These are phyloP conservation scores for Zymoseptoria crescenta DNA, from an alignment of 2,329 filamentous ascomycete genomes.

Conservation along the genomic window DNA sequence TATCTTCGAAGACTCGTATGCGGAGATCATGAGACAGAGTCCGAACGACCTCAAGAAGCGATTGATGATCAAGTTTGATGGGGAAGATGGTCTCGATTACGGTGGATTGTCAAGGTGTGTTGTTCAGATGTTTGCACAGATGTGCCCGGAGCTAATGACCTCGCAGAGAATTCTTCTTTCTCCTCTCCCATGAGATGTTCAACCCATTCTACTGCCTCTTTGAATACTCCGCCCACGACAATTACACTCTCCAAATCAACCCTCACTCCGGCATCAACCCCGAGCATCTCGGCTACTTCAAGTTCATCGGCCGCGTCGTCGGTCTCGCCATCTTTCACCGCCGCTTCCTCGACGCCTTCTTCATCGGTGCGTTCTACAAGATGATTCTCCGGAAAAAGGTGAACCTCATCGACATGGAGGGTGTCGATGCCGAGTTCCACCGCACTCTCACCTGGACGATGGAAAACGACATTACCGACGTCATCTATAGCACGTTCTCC, in stretches of 20 bases:
- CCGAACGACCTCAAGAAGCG: slow-evolving; percentile 95
- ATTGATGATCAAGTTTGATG: slow-evolving; percentile 99
- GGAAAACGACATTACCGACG: slow-evolving; percentile 94
- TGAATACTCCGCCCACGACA: slow-evolving; percentile 99
- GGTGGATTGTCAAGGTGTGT: slow-evolving; percentile 77
- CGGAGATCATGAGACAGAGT: slow-evolving; percentile 94
- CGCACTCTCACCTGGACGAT: slow-evolving; percentile 94
- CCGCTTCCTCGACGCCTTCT: slow-evolving; percentile 95
- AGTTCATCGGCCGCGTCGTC: slow-evolving; percentile 96
- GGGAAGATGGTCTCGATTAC: slow-evolving; percentile 95
- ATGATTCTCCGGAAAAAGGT: slow-evolving; percentile 97
- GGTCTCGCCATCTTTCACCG: slow-evolving; percentile 97
- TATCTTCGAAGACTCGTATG: slow-evolving; percentile 98
- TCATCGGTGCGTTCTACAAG: slow-evolving; percentile 98
- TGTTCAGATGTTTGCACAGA: neutral
- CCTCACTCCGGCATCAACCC: slow-evolving; percentile 98
- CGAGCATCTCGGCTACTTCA: slow-evolving; percentile 99
- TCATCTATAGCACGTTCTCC: slow-evolving; percentile 91
- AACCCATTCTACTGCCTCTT: slow-evolving; percentile 99
- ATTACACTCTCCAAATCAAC: slow-evolving; percentile 99
- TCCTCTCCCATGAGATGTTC: slow-evolving; percentile 99
- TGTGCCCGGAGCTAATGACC: slow-evolving; percentile 22
- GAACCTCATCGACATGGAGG: slow-evolving; percentile 90
- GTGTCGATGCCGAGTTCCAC: slow-evolving; percentile 96
- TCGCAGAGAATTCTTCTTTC: slow-evolving; percentile 91